Base-by-base conservation (phyloP, 2,329 filamentous ascomycete genomes). In the Paecilomyces fulvus region DNA sequence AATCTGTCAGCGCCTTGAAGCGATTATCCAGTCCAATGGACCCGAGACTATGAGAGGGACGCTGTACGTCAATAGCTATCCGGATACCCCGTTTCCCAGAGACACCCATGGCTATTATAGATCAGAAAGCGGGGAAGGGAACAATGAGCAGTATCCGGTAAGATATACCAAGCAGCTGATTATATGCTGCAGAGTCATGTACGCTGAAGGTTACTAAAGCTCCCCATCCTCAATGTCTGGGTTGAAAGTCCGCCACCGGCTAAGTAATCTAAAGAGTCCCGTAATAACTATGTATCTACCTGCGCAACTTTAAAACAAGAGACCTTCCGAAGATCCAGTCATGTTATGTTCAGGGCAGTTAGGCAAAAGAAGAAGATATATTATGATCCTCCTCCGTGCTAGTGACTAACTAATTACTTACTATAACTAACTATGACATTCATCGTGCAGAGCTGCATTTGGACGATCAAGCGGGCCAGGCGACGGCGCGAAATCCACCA, bases 11-110 rank as follows among this genome's bases (percentile, higher is more conserved):
- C 50, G 49, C 50, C 3, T 43, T 9, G 37, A 17, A 43, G 37
- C 37, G 8, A 3, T 17, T 43, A 43, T 2, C 14, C n/a, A 6
- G 37, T 17, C 37, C 8, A 43, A 17, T 17, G 37, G n/a, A 43
- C 2, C n/a, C 2, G 48, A 10, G 20, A 25, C 21, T 12, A n/a
- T 23, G 48, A 25, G 25, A n/a, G 48, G 48, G 48, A 49, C 23
- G 23, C 48, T 55, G 6, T 59, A 59, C 59, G 28, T 60, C 59
- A 14, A 60, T 60, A 30, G 59, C 59, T 48, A 60, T 56, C n/a
- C 57, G 59, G 17, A 60, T 59, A 11, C 59, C 55, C 55, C 53
- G 49, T 28, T 51, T 31, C 30, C 30, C 12, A 14, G 37, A 30
- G 9, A 30, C 53, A 55, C 55, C 59, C 51, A 51, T 52, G 43